Conservation (phyloP, 78 protist species). For the Monocercomonoides exilis region DNA sequence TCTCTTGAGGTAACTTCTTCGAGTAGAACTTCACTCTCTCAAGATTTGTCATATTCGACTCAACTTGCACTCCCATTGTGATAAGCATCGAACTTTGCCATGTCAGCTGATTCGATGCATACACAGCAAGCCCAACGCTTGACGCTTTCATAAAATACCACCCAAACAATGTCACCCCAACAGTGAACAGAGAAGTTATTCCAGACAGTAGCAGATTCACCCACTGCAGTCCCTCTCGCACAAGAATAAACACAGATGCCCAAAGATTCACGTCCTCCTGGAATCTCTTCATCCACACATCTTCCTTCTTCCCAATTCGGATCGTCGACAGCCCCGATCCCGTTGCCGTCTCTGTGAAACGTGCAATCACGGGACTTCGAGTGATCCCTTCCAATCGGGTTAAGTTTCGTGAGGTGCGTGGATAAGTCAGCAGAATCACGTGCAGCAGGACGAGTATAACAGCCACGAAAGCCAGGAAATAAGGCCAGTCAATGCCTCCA, state of each 20-base stretch:
- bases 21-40: neutral
- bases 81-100: neutral
- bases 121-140: neutral
- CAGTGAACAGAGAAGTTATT: neutral
- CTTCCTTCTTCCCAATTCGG: neutral
- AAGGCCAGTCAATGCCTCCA: conserved; percentile 6
- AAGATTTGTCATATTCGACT: neutral
- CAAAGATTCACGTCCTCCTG: too few relatives aligned
- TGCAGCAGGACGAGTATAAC: neutral
- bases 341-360: neutral
- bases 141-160: neutral
- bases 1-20: neutral
- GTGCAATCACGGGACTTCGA: neutral
- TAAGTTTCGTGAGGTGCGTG: neutral
- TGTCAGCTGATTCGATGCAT: neutral
- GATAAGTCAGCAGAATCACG: neutral
- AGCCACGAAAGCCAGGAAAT: neutral
- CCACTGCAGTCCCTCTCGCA: neutral
- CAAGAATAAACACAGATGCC: neutral
- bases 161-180: neutral
- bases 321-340: neutral
- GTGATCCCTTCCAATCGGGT: neutral
- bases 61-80: neutral
- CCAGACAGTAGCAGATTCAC: neutral
- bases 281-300: neutral